Base-by-base conservation (phyloP, 2,329 filamentous ascomycete genomes). In the Calcarisporium arbuscula region DNA sequence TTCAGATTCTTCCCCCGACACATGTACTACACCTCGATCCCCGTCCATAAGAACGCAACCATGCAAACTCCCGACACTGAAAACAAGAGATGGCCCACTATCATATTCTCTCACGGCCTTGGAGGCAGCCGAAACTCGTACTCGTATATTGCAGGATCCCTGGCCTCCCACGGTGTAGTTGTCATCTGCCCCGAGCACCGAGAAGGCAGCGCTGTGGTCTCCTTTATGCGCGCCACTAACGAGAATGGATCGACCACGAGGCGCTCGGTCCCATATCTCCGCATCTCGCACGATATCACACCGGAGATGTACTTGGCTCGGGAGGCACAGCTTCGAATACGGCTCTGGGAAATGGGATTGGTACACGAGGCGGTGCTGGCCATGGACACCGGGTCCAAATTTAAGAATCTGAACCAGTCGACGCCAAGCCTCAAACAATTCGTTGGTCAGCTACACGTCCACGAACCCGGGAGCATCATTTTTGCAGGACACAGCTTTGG, bases 401-500 rank as follows among this genome's bases (percentile, higher is more conserved):
- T 70, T 6, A 63, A 56, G 16, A 82, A 80, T 39, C 49, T 80
- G 22, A 77, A 80, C 45, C 55, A 63, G 2, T 66, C 65, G 0
- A 62, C 58, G 0, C 51, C 58, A 0, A 55, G 75, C 4, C 62
- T 90, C 1, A 56, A 61, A 9, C 71, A 74, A 50, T 82, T 94
- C 40, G 56, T 65, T 18, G 62, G 65, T n/a, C 64, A 62, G 35
- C 68, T 92, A 30, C 72, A 85, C 42, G 70, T 94, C 5, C 75
- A 80, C 39, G 68, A 73, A 8, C 84, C 85, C 0, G 86, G 86
- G 2, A 75, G 72, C 34, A 77, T 94, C 29, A 74, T 80, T 27
- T 90, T 85, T 53, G 76, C 74, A 1, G 87, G 87, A 5, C 87
- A 94, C 57, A 87, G 81, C 14, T 94, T 94, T 45, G 87, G 87